Conservation (phyloP, 306 rosid species). For the Myrica gale region DNA sequence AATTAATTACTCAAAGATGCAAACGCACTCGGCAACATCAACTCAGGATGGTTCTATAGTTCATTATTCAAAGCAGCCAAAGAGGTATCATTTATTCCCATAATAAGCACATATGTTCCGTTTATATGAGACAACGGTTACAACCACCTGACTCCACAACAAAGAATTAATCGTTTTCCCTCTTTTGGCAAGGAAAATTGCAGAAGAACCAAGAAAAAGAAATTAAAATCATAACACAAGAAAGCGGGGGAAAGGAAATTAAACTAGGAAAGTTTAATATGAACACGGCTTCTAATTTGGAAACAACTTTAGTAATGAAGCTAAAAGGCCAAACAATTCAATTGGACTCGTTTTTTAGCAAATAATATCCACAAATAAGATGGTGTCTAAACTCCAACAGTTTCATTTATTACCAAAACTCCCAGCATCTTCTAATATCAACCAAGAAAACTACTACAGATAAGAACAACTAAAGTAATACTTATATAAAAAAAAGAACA, state of each 20-base stretch:
- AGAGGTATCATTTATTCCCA: neutral
- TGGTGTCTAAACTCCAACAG: too few relatives aligned
- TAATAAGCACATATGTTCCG: neutral
- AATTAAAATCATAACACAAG: neutral
- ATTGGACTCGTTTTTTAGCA: neutral
- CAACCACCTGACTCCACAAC: neutral
- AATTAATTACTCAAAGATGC: constrained; percentile 18
- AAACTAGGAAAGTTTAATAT: too few relatives aligned
- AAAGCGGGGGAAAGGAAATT: too few relatives aligned
- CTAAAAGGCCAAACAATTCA: neutral
- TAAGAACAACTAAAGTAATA: too few relatives aligned
- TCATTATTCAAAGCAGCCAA: neutral
- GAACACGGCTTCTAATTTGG: neutral
- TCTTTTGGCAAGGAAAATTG: neutral
- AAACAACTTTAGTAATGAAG: neutral
- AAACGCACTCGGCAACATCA: constrained; percentile 7
- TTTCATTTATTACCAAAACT: too few relatives aligned
- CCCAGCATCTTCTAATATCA: too few relatives aligned
- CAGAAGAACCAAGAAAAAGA: neutral
- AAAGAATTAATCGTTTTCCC: neutral
- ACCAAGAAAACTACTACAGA: too few relatives aligned
- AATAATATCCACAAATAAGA: too few relatives aligned
- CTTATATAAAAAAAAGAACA: too few relatives aligned
- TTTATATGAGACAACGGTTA: neutral
- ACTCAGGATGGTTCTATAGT: constrained; percentile 2